phyloP scores from a whole-genome alignment of 371 early-diverging fungal genomes.

The Apophysomyces variabilis region DNA sequence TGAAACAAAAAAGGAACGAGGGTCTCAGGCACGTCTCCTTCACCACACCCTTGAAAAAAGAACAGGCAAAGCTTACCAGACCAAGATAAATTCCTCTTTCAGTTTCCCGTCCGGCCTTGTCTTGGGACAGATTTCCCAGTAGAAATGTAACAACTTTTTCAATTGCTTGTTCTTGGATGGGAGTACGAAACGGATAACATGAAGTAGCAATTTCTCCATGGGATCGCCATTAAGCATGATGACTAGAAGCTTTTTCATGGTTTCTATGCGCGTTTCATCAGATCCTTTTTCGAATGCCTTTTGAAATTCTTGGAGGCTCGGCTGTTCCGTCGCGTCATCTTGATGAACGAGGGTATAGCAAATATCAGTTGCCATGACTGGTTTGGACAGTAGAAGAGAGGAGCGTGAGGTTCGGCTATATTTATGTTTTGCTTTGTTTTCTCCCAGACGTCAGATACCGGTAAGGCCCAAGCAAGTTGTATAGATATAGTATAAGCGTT shows the following conservation, averaged over 20 bases:
- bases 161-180: constrained; percentile 92
- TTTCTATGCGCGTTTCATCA: constrained; percentile 90
- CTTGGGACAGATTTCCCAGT: constrained; percentile 98
- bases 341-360: constrained; percentile 75
- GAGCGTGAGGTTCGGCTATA: neutral
- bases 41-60: constrained; percentile 1
- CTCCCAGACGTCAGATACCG: no score
- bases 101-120: constrained; percentile 90
- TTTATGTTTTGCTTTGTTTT: neutral
- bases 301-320: constrained; percentile 72
- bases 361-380: constrained; percentile 55
- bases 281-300: constrained; percentile 88
- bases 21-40: no score
- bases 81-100: constrained; percentile 95
- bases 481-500: no score
- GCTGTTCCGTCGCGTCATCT: constrained; percentile 67
- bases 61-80: constrained; percentile 67
- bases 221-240: constrained; percentile 94
- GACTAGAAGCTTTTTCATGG: constrained; percentile 90
- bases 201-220: constrained; percentile 89
- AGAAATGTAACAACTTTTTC: constrained; percentile 94
- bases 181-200: constrained; percentile 95
- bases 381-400: neutral
- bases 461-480: neutral
- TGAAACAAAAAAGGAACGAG: constrained; percentile 25